Evolutionary conservation across 306 rosid genomes (phyloP), one percentile per base, ranked within the genome.

Genomic region (Lupinus albus): DNA sequence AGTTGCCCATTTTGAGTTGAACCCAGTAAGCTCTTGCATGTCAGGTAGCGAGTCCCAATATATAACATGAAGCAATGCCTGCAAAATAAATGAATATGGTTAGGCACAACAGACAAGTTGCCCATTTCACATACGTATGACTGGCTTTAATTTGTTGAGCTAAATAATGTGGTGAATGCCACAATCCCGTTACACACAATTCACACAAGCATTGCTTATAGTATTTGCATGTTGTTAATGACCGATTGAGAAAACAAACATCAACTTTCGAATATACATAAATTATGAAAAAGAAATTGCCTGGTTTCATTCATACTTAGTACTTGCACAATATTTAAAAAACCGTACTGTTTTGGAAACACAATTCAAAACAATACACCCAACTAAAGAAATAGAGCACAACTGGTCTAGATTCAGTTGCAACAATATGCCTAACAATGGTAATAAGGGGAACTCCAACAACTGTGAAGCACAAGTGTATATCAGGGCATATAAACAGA

Each of bases 11-110:
- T 81, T 84, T n/a, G 92, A 70, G 75, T 52, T 79, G 64, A 81
- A 44, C 70, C 95, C 95, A 47, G 89, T 82, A 68, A 91, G 84
- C 71, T 86, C 97, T 69, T 81, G 80, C 76, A 91, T 57, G 81
- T 83, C 89, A 48, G 97, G 95, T 61, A 91, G 77, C 5, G 85
- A 75, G 68, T 91, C 97, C 92, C 90, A 88, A 64, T 91, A 91
- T 30, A 88, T 84, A 67, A 79, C 78, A 81, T 91, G 87, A 69
- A 88, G 97, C 65, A 88, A 78, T 15, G 90, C 92, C 97, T 91
- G 84, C 78, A 85, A 25, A 65, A 50, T 45, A 61, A 70, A 6
- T 12, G 45, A 72, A 51, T 42, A 44, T 5, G 61, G 60, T 10
- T 68, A 42, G 60, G 45, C 61, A 36, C 49, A 64, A 73, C 70